Percentiles rank a stretch among this genome's conserved stretches.
These are phyloP conservation scores for Pseudocohnilembus persalinus DNA, from an alignment of 169 alveolate species.

Conservation along the genomic window DNA sequence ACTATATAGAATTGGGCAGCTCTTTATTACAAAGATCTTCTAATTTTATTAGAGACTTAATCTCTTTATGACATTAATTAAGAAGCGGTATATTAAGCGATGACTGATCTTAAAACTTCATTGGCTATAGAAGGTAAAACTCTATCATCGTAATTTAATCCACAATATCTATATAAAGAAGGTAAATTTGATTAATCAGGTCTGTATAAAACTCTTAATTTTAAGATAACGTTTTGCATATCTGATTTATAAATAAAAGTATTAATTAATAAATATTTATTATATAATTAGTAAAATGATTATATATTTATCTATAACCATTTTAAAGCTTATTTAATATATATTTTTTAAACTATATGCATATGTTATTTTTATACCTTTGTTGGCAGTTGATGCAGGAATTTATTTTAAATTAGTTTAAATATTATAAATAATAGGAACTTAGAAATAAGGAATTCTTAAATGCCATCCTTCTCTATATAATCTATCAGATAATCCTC, in stretches of 20 bases:
- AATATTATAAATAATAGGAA: slow-evolving; percentile 94
- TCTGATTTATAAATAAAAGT: slow-evolving; percentile 55
- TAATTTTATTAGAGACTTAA: slow-evolving; percentile 91
- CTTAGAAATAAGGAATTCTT: slow-evolving; percentile 93
- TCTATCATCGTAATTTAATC: slow-evolving; percentile 97
- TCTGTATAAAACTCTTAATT: slow-evolving; percentile 95
- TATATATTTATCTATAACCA: not conserved
- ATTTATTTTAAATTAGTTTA: slow-evolving; percentile 92
- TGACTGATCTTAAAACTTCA: slow-evolving; percentile 96
- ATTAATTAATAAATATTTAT: not conserved
- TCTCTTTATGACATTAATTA: slow-evolving; percentile 96
- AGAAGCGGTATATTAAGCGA: slow-evolving; percentile 97
- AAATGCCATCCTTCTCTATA: slow-evolving; percentile 97
- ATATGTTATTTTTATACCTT: slow-evolving; percentile 85
- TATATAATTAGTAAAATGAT: not conserved
- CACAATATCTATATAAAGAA: slow-evolving; percentile 85
- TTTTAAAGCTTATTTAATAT: not conserved
- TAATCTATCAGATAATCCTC: slow-evolving; percentile 53
- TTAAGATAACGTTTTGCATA: slow-evolving; percentile 92
- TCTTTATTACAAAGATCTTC: slow-evolving; percentile 91
- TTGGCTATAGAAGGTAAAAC: slow-evolving; percentile 97
- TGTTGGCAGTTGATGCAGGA: slow-evolving; percentile 94
- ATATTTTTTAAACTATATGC: no score
- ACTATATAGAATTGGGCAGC: slow-evolving; percentile 93
- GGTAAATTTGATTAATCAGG: slow-evolving; percentile 89